A percentile compares a stretch with the other conserved stretches of the same genome.
Evolutionary conservation across 176 grass and related monocot genomes (phyloP).

Genomic region (Oryza meridionalis): DNA sequence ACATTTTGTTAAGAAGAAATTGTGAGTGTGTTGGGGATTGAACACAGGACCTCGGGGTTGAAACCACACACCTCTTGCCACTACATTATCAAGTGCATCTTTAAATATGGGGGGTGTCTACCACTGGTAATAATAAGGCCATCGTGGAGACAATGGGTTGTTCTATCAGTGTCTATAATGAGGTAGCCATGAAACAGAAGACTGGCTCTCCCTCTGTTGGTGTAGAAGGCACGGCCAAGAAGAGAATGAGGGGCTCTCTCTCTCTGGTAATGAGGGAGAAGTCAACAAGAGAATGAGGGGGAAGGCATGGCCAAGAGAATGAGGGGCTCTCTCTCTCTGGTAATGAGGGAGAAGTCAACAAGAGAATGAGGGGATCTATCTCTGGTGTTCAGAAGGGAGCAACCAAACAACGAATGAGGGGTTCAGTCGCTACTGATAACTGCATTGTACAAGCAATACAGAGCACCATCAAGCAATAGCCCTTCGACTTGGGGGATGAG

Average conservation of each 20-base stretch:
- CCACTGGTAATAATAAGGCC: constrained; percentile 27
- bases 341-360: constrained; percentile 10
- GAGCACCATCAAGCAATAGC: constrained; percentile 13
- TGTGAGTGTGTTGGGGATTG: too few species aligned
- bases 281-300: constrained; percentile 18
- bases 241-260: not conserved
- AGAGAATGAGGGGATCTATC: not conserved
- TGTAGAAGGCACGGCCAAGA: constrained; percentile 32
- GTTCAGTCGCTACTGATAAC: constrained; percentile 32
- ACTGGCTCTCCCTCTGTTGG: not conserved
- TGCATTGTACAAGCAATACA: constrained; percentile 29
- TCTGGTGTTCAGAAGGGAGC: not conserved
- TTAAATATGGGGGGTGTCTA: constrained; percentile 9
- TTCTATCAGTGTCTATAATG: constrained; percentile 12
- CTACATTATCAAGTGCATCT: too few species aligned
- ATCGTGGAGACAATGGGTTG: not conserved
- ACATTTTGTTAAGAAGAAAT: too few species aligned
- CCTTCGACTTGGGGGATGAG: constrained; percentile 54
- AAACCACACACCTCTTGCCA: too few species aligned
- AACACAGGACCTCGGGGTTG: too few species aligned
- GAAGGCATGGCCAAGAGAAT: too few species aligned
- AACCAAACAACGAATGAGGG: not conserved
- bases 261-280: not conserved
- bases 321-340: not conserved
- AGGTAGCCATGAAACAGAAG: not conserved